A percentile compares a stretch with the other conserved stretches of the same genome.
These are phyloP conservation scores for Talinum fruticosum DNA, from an alignment of 148 eudicot genomes.

Conservation along the genomic window DNA sequence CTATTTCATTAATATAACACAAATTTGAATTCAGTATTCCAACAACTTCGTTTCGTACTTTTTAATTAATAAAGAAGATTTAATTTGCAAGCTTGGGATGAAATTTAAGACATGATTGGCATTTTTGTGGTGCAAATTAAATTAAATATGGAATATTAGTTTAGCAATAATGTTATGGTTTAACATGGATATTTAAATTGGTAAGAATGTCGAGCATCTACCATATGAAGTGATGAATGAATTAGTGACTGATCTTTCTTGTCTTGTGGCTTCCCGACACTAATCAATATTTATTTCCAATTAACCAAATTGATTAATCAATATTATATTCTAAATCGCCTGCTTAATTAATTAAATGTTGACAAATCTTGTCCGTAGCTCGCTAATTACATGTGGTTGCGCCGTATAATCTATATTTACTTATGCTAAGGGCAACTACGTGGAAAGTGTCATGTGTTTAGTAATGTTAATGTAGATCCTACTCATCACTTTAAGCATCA, in stretches of 20 bases:
- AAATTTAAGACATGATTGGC: neutral
- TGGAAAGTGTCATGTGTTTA: slow-evolving; percentile 7
- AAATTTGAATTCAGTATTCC: too few species aligned
- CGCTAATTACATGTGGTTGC: slow-evolving; percentile 5
- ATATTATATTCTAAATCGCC: neutral
- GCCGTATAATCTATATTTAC: neutral
- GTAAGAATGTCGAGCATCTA: neutral
- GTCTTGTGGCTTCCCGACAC: slow-evolving; percentile 10
- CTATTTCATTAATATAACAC: too few species aligned
- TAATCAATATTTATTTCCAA: neutral
- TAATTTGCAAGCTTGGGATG: neutral
- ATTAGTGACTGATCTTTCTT: neutral
- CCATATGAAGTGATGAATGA: slow-evolving; percentile 3
- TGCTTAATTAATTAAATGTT: neutral
- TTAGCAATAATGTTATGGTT: neutral
- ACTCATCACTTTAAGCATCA: neutral
- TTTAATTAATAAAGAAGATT: neutral
- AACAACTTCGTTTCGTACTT: too few species aligned
- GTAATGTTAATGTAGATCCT: neutral
- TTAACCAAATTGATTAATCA: neutral
- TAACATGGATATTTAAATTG: neutral
- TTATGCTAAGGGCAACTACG: neutral
- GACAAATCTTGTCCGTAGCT: neutral
- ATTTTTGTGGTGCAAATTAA: too few species aligned
- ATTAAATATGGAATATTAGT: too few species aligned